Conservation (phyloP, 805 yeast species). For the Starmerella riodocensis region DNA sequence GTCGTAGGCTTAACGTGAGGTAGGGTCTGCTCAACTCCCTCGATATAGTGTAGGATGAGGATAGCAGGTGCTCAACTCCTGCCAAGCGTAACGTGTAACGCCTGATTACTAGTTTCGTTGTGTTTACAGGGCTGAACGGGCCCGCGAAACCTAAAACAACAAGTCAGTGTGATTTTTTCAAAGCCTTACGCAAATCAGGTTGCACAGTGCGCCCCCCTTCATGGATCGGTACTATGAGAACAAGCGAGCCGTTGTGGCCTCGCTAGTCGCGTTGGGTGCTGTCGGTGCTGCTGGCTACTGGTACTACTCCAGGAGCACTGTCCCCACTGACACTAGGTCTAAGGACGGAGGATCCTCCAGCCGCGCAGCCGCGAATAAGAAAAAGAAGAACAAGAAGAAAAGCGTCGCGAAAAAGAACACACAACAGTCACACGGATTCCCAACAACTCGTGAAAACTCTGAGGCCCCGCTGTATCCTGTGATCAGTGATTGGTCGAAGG, state of each 20-base stretch:
- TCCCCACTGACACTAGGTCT: background rate
- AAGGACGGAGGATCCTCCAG: background rate
- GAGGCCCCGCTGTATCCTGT: conserved; percentile 28
- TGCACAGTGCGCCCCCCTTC: no score
- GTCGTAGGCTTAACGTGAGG: no score
- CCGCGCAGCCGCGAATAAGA: conserved; percentile 24
- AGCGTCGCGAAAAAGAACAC: conserved; percentile 22
- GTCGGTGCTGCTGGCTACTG: conserved; percentile 51
- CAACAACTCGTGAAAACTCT: conserved; percentile 16
- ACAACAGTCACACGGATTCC: conserved; percentile 21
- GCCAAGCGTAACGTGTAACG: no score
- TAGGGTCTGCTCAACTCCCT: no score
- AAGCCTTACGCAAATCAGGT: no score
- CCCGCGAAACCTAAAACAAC: no score
- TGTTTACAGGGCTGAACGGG: no score
- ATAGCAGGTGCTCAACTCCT: no score
- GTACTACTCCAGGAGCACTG: conserved; percentile 16
- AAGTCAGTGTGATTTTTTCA: no score
- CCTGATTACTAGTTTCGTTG: no score
- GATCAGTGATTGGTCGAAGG: conserved; percentile 22
- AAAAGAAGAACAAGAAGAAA: conserved; percentile 35
- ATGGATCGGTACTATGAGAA: conserved; percentile 32
- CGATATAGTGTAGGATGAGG: no score
- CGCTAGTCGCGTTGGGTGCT: conserved; percentile 50
- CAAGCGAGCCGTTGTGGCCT: conserved; percentile 48